Evolutionary conservation across 495 filamentous ascomycete genomes (phyloP), one percentile per base, ranked within the genome.

Genomic region (Bacidia rubella): DNA sequence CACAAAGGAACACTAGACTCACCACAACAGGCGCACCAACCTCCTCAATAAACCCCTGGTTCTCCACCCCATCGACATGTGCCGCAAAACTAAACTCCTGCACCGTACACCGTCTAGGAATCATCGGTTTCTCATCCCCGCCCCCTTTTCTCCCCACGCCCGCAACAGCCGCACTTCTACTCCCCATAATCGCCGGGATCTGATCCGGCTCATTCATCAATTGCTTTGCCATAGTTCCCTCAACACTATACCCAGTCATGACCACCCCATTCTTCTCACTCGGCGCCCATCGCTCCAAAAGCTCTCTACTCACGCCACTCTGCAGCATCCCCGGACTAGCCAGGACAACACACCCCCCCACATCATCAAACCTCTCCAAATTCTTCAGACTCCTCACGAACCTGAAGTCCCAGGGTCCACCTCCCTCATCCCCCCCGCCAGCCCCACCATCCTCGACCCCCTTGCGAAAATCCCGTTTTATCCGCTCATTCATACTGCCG

Each of bases 401-500:
- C 49, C 80, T 81, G 67, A 97, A 95, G 60, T 98, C 93, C 92
- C 92, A 98, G 0, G 92, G 92, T 11, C 93, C 92, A 20, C 82
- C 84, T 21, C 80, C 83, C 39, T 82, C 83, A 2, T 71, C 71
- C 50, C 85, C 81, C 11, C 79, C 79, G 20, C 77, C 75, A 2
- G 79, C 79, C 66, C 92, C 88, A 38, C 86, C 86, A 66, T 95
- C 87, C 3, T 83, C 85, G 80, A 89, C 86, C 24, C 86, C 77
- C 62, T 90, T 83, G 19, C 85, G 74, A 69, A 93, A 94, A 7
- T 92, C 74, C 2, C 85, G 77, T 62, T 94, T 95, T 68, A 98
- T 97, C 60, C 95, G 96, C 64, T 95, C 90, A 63, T 98, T 98
- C 92, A 98, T 98, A 23, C 88, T 86, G 49, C 86, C 83, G 54